Evolutionary conservation across 352 stramenopile genomes (phyloP).

Genomic region (Phytophthora hybrid): DNA sequence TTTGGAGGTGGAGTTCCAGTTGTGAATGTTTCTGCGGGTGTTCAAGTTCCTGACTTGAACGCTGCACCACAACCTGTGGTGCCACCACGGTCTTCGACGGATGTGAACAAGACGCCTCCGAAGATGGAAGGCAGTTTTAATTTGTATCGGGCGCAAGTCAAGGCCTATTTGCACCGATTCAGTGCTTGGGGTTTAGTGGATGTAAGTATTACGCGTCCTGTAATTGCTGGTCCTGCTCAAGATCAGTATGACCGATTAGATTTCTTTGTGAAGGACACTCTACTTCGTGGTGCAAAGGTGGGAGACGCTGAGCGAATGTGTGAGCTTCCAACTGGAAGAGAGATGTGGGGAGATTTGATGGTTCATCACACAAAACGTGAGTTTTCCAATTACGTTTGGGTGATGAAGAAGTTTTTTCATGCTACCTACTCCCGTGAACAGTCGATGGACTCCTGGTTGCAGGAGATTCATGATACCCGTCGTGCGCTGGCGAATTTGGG

Average conservation of each 20-base stretch:
- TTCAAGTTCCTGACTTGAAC: background rate
- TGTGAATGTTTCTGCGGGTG: background rate
- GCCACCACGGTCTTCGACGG: background rate
- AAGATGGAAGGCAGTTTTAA: background rate
- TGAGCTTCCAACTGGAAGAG: background rate
- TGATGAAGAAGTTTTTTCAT: background rate
- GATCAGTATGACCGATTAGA: background rate
- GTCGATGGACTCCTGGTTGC: conserved; percentile 11
- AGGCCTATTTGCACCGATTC: background rate
- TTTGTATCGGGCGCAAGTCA: background rate
- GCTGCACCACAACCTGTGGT: background rate
- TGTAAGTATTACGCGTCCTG: background rate
- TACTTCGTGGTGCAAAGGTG: background rate
- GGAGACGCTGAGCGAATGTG: background rate
- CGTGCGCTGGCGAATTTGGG: background rate
- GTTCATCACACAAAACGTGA: background rate
- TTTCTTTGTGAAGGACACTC: background rate
- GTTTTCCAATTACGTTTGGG: background rate
- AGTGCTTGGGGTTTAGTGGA: background rate
- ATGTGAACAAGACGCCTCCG: background rate
- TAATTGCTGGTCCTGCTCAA: background rate
- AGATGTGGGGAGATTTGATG: background rate
- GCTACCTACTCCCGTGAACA: conserved; percentile 1
- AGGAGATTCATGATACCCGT: conserved; percentile 13
- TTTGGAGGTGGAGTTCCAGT: background rate